These are phyloP conservation scores for Aspergillus pseudoglaucus DNA, from an alignment of 2,329 filamentous ascomycete species.

Conservation along the genomic window DNA sequence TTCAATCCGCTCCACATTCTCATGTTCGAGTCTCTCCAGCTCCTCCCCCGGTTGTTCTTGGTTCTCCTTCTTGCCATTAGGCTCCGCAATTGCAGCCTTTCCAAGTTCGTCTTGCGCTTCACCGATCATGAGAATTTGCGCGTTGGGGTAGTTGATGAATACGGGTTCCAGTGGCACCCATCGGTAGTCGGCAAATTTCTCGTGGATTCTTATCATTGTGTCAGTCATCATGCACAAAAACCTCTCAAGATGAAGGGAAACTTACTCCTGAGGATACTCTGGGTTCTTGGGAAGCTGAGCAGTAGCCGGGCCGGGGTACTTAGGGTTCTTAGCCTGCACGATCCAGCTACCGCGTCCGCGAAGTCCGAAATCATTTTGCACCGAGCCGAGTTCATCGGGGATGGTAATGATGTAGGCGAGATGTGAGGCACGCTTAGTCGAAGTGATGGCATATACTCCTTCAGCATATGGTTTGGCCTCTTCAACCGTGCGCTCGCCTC, in stretches of 20 bases:
- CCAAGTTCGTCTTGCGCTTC: conserved; percentile 34
- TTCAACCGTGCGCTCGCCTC: conserved; percentile 60
- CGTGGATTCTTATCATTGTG: conserved; percentile 47
- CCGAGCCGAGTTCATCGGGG: conserved; percentile 60
- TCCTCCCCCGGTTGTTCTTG: conserved; percentile 64
- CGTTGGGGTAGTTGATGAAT: conserved; percentile 66
- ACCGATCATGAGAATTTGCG: conserved; percentile 74
- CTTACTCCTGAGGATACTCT: conserved; percentile 64
- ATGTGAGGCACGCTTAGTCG: conserved; percentile 64
- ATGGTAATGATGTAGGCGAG: conserved; percentile 74
- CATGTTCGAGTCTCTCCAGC: conserved; percentile 66
- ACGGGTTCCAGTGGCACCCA: conserved; percentile 70
- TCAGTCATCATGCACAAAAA: not conserved
- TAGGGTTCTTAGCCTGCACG: conserved; percentile 72
- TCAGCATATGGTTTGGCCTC: conserved; percentile 72
- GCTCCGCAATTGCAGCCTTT: conserved; percentile 28
- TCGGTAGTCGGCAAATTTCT: conserved; percentile 65
- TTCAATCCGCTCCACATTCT: conserved; percentile 63
- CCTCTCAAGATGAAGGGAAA: not conserved
- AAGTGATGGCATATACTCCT: conserved; percentile 76
- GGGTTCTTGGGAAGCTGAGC: conserved; percentile 58
- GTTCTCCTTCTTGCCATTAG: conserved; percentile 42
- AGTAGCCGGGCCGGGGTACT: conserved; percentile 58
- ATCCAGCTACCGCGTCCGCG: conserved; percentile 68
- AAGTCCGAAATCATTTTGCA: conserved; percentile 71